Percentiles rank a stretch among this genome's conserved stretches.
Evolutionary conservation across 345 rosid genomes (phyloP).

Genomic region (Raphanus raphanistrum): DNA sequence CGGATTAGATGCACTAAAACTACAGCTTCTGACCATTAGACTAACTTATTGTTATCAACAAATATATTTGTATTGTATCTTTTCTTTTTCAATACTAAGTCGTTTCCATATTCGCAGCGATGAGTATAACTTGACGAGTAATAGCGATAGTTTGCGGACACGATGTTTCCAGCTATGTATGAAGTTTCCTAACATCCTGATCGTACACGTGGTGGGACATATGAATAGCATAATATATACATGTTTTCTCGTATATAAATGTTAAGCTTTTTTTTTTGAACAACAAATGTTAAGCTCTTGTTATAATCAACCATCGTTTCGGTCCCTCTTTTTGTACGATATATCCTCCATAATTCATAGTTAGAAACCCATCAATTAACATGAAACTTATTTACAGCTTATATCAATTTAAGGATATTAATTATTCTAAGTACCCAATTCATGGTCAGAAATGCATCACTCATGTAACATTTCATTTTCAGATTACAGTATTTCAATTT

Average conservation of each 20-base stretch:
- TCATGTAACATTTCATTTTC: neutral
- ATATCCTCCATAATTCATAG: conserved; percentile 8
- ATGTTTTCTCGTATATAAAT: conserved; percentile 24
- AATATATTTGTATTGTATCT: neutral
- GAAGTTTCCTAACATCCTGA: conserved; percentile 24
- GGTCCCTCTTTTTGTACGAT: conserved; percentile 18
- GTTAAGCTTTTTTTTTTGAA: neutral
- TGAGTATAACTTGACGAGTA: conserved; percentile 37
- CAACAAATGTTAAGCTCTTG: neutral
- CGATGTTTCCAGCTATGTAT: conserved; percentile 34
- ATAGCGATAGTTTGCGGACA: conserved; percentile 39
- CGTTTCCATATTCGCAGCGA: conserved; percentile 15
- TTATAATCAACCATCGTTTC: conserved; percentile 16
- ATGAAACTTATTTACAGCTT: neutral
- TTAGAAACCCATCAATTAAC: neutral
- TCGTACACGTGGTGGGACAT: conserved; percentile 68
- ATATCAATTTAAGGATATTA: neutral
- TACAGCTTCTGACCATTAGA: neutral
- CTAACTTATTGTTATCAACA: neutral
- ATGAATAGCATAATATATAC: conserved; percentile 1
- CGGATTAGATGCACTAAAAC: neutral
- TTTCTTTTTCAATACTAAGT: neutral
- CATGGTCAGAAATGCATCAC: neutral
- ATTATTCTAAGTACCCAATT: neutral
- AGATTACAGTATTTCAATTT: neutral